These are phyloP conservation scores for Cordyceps fumosorosea DNA, from an alignment of 2,329 filamentous ascomycete species.

Conservation along the genomic window DNA sequence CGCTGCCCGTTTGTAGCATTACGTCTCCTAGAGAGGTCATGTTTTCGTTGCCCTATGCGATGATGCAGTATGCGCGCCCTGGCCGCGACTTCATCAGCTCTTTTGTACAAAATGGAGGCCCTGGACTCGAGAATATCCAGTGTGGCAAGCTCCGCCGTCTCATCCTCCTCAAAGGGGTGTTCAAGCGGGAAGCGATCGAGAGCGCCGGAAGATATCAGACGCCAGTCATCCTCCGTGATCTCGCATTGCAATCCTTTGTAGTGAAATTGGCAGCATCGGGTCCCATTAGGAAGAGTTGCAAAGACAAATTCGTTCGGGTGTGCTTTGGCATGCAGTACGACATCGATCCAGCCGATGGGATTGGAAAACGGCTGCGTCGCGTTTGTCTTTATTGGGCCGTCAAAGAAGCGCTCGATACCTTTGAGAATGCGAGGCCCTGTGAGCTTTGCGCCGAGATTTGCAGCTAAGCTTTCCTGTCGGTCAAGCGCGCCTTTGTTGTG, in stretches of 20 bases:
- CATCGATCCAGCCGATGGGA: slow-evolving; percentile 73
- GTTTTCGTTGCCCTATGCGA: slow-evolving; percentile 43
- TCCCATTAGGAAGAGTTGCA: slow-evolving; percentile 60
- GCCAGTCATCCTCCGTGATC: slow-evolving; percentile 81
- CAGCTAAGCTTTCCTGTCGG: slow-evolving; percentile 79
- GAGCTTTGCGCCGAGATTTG: slow-evolving; percentile 76
- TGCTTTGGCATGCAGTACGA: slow-evolving; percentile 75
- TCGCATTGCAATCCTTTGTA: slow-evolving; percentile 76
- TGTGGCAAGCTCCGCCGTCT: slow-evolving; percentile 76
- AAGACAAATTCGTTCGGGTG: slow-evolving; percentile 74
- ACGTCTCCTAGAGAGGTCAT: slow-evolving; percentile 25
- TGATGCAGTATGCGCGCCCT: slow-evolving; percentile 72
- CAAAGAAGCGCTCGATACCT: slow-evolving; percentile 79
- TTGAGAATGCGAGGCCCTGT: slow-evolving; percentile 77
- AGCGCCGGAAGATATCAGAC: slow-evolving; percentile 75
- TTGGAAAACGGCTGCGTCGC: slow-evolving; percentile 51
- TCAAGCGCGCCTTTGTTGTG: slow-evolving; percentile 60
- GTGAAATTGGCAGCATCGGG: slow-evolving; percentile 71
- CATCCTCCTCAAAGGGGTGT: slow-evolving; percentile 77
- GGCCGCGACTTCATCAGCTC: slow-evolving; percentile 64
- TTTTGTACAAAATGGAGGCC: slow-evolving; percentile 68
- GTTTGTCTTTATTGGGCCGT: slow-evolving; percentile 60
- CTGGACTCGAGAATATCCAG: slow-evolving; percentile 79
- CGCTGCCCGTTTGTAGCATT: slow-evolving; percentile 26
- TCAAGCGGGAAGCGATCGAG: slow-evolving; percentile 72